Evolutionary conservation across 1,284 basidiomycete genomes (phyloP).

Genomic region (Pseudozyma thailandica): DNA sequence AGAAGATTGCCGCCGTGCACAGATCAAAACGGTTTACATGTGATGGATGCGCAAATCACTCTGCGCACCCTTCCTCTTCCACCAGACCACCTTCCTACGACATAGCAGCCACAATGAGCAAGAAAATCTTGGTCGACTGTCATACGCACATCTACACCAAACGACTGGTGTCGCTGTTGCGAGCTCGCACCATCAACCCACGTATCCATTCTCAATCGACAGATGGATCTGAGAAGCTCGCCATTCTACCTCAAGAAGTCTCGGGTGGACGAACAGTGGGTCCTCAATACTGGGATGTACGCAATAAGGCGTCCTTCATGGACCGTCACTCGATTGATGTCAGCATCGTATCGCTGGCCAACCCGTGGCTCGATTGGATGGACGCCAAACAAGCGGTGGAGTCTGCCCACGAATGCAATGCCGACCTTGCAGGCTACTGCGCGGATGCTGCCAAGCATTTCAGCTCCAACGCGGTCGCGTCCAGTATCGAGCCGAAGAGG

Average conservation of each 20-base stretch:
- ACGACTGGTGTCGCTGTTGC: slow-evolving; percentile 64
- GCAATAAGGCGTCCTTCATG: slow-evolving; percentile 82
- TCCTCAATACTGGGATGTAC: slow-evolving; percentile 80
- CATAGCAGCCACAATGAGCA: slow-evolving; percentile 13
- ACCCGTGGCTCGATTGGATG: slow-evolving; percentile 88
- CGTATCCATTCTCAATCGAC: slow-evolving; percentile 26
- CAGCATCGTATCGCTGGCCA: slow-evolving; percentile 73
- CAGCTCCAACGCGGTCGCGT: slow-evolving; percentile 28
- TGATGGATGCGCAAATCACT: not conserved
- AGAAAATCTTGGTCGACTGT: slow-evolving; percentile 66
- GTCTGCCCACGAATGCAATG: slow-evolving; percentile 77
- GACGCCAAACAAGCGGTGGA: slow-evolving; percentile 75
- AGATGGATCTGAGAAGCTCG: slow-evolving; percentile 71
- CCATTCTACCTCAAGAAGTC: slow-evolving; percentile 75
- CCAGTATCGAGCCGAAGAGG: slow-evolving; percentile 70
- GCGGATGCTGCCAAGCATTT: slow-evolving; percentile 56
- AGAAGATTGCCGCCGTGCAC: not conserved
- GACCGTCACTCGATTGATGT: slow-evolving; percentile 77
- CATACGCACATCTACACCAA: slow-evolving; percentile 85
- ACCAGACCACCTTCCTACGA: not conserved
- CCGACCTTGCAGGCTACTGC: slow-evolving; percentile 81
- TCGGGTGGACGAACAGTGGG: slow-evolving; percentile 78
- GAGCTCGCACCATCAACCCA: slow-evolving; percentile 21
- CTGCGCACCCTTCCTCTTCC: not conserved
- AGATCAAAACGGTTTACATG: too few species aligned